phyloP scores from a whole-genome alignment of 805 yeast genomes.

The Isabelozyma heimii region DNA sequence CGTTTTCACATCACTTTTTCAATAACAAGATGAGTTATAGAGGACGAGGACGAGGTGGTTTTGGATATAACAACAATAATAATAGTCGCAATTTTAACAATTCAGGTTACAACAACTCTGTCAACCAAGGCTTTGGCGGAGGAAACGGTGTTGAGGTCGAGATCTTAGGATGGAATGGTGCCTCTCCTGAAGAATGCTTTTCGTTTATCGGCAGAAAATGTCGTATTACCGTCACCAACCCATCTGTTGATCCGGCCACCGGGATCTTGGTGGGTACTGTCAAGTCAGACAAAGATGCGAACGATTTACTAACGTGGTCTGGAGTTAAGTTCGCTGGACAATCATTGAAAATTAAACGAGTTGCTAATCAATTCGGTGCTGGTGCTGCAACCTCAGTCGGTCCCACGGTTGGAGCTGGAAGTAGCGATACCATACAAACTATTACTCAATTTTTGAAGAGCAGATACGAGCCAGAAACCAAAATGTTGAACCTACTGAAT shows the following conservation, averaged over 20 bases:
- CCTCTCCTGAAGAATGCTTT: conserved; percentile 63
- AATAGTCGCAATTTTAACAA: conserved; percentile 11
- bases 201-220: conserved; percentile 69
- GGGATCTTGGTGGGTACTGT: conserved; percentile 62
- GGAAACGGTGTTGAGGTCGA: conserved; percentile 51
- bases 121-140: conserved; percentile 22
- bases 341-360: conserved; percentile 51
- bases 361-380: conserved; percentile 11
- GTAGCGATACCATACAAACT: conserved; percentile 52
- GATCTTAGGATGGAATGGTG: conserved; percentile 80
- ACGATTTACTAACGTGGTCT: conserved; percentile 54
- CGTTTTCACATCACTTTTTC: not conserved
- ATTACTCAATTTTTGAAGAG: conserved; percentile 58
- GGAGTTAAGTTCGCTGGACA: conserved; percentile 86
- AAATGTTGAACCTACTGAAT: conserved; percentile 66
- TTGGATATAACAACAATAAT: conserved; percentile 10
- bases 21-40: conserved; percentile 30
- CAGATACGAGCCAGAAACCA: conserved; percentile 63
- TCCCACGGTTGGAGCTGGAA: conserved; percentile 10
- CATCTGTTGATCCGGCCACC: conserved; percentile 45
- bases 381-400: conserved; percentile 1
- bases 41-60: conserved; percentile 32
- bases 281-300: conserved; percentile 52
- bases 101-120: conserved; percentile 14
- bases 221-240: conserved; percentile 51